Evolutionary conservation across 495 filamentous ascomycete genomes (phyloP).

Genomic region (Annulohypoxylon nitens): DNA sequence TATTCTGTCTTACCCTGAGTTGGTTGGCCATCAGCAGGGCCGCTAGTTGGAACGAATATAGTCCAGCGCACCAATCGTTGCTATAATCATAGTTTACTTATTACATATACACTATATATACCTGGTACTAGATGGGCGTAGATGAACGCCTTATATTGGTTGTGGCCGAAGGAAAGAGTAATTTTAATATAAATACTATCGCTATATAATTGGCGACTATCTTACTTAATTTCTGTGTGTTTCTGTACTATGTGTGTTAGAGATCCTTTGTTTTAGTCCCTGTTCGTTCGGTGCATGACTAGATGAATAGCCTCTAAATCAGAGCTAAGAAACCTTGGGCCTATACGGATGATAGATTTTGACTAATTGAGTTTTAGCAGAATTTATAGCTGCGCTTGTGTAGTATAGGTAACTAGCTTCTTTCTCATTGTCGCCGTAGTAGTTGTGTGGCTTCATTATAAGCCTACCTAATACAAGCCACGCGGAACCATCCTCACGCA

Average conservation of each 20-base stretch:
- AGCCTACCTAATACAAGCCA: too few relatives aligned
- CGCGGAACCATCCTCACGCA: too few relatives aligned
- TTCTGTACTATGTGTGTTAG: background rate
- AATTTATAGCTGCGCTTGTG: too few relatives aligned
- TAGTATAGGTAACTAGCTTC: too few relatives aligned
- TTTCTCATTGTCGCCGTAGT: too few relatives aligned
- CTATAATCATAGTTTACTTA: constrained; percentile 4
- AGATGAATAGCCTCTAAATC: too few relatives aligned
- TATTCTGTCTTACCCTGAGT: background rate
- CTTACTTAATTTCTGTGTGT: background rate
- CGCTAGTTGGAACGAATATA: constrained; percentile 8
- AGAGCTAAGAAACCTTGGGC: too few relatives aligned
- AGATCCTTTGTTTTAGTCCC: too few relatives aligned
- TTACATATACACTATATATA: background rate
- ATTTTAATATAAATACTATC: constrained; percentile 7
- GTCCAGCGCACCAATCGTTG: constrained; percentile 1
- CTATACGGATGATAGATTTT: too few relatives aligned
- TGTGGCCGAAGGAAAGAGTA: constrained; percentile 3
- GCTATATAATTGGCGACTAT: background rate
- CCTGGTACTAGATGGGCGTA: background rate
- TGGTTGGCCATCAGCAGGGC: constrained; percentile 1
- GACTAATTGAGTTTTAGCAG: too few relatives aligned
- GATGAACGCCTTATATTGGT: background rate
- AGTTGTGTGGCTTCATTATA: too few relatives aligned
- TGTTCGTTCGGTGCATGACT: too few relatives aligned